phyloP scores from a whole-genome alignment of 2,329 filamentous ascomycete genomes.

The Cladophialophora bantiana region DNA sequence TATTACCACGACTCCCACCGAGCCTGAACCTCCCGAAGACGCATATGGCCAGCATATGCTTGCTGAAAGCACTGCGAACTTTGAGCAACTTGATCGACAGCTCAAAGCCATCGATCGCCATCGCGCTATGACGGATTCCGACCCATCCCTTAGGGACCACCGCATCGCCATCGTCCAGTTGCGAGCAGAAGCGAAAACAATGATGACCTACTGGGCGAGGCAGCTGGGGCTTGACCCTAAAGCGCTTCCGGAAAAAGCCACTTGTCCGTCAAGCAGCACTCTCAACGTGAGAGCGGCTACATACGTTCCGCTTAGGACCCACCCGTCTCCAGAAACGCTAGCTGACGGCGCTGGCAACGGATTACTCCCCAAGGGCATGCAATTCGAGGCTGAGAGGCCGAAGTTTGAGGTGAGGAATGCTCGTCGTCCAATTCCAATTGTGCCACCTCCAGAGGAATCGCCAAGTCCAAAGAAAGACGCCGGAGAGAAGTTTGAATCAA shows the following conservation, averaged over 20 bases:
- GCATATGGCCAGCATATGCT: slow-evolving; percentile 25
- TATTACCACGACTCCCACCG: slow-evolving; percentile 13
- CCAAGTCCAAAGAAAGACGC: slow-evolving; percentile 10
- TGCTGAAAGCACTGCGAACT: slow-evolving; percentile 18
- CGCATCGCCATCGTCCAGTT: slow-evolving; percentile 35
- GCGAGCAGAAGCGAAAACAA: slow-evolving; percentile 35
- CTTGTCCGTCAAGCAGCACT: slow-evolving; percentile 16
- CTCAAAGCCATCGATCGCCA: slow-evolving; percentile 39
- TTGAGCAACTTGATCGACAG: slow-evolving; percentile 37
- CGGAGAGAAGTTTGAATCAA: background rate
- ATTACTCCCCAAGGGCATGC: slow-evolving; percentile 3
- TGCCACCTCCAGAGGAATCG: slow-evolving; percentile 32
- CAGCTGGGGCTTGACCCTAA: slow-evolving; percentile 23
- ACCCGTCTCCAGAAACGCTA: slow-evolving; percentile 2
- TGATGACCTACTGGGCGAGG: slow-evolving; percentile 31
- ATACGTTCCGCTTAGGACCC: slow-evolving; percentile 32
- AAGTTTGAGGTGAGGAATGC: slow-evolving; percentile 19
- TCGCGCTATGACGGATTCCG: slow-evolving; percentile 35
- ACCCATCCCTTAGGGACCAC: slow-evolving; percentile 32
- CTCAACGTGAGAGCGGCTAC: slow-evolving; percentile 38
- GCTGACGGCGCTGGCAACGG: slow-evolving; percentile 2
- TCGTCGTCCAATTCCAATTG: slow-evolving; percentile 37
- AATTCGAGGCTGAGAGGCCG: background rate
- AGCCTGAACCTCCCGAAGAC: background rate
- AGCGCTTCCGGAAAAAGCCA: slow-evolving; percentile 13